A percentile compares a stretch with the other conserved stretches of the same genome.
Conservation (phyloP, 192 early-diverging fungal genomes). For the Coemansia erecta region DNA sequence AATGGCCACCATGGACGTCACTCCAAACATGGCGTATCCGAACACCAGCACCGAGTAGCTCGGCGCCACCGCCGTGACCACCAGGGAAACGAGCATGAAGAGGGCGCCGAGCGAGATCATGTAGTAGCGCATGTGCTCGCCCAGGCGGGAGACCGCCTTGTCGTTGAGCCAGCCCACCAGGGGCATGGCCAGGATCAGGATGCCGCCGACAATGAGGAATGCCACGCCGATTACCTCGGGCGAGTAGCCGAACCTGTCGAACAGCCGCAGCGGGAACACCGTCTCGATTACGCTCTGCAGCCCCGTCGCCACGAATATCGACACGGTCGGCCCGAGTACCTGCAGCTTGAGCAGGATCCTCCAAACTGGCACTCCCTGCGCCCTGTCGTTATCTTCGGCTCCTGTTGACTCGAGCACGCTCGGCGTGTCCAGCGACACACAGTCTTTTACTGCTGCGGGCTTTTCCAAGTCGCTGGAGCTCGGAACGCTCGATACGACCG, state of each 20-base stretch:
- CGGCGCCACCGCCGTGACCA: constrained; percentile 21
- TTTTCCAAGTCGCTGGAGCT: not conserved
- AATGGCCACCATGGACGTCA: constrained; percentile 39
- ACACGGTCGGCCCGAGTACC: constrained; percentile 37
- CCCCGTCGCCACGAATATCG: constrained; percentile 47
- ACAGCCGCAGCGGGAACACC: constrained; percentile 38
- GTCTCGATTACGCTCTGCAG: constrained; percentile 50
- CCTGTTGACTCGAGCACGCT: not conserved
- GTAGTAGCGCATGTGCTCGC: constrained; percentile 51
- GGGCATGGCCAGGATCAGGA: constrained; percentile 46
- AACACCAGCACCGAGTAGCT: constrained; percentile 34
- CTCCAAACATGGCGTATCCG: constrained; percentile 46
- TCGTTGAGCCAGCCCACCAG: constrained; percentile 36
- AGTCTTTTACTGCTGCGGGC: too few relatives aligned
- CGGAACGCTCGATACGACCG: not conserved
- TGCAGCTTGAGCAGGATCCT: constrained; percentile 27
- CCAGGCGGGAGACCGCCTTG: constrained; percentile 16
- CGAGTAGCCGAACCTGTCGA: constrained; percentile 41
- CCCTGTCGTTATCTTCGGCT: not conserved
- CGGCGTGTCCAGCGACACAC: not conserved
- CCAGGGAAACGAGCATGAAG: constrained; percentile 26
- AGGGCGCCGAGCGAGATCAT: constrained; percentile 23
- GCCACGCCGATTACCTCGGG: constrained; percentile 40
- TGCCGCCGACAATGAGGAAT: constrained; percentile 43
- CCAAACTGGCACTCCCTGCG: constrained; percentile 11